Base-by-base conservation (phyloP, 1,139 yeast species). In the Hemisphaericaspora xylanilytica region DNA sequence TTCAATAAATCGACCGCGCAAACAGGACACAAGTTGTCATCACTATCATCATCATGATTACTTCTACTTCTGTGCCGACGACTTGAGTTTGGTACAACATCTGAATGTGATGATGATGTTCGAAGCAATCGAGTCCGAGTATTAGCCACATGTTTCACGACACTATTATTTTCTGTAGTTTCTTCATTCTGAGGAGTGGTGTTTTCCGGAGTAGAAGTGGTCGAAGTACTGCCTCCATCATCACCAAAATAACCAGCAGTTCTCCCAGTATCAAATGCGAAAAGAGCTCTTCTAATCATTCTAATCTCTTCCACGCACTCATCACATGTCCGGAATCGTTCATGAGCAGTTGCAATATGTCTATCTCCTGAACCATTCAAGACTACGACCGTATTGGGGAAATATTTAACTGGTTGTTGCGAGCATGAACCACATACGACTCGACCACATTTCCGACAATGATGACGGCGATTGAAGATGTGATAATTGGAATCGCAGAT, bases 371-470 rank as follows among this genome's bases (percentile, higher is more conserved):
- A 44, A 1, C 67, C 59, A 39, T 49, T 59, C 32, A 29, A 17
- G 2, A 65, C 65, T 3, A 74, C 60, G 27, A 56, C 50, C 0
- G 78, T 65, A 39, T 63, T 61, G 27, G 73, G 63, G 44, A 71
- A 65, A 52, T 73, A 75, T 28, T 54, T 60, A 11, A 74, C 67
- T 27, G 59, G 56, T 18, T 73, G 70, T 11, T 65, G 56, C 17
- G 95, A 78, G 57, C 95, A 82, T 40, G 65, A 51, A 32, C 80
- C 80, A 63, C 96, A 85, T 20, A 81, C 85, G 4, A 86, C 82
- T 39, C 79, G 61, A 29, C 96, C 92, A 69, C 96, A 85, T 57
- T 82, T 77, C 55, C 95, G 70, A 59, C 99, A 92, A 61, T 92
- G 98, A 61, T 94, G 98, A 46, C 94, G 76, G 42, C 98, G 74